Evolutionary conservation across 1,139 yeast genomes (phyloP).

Genomic region (Suhomyces coccinellae): DNA sequence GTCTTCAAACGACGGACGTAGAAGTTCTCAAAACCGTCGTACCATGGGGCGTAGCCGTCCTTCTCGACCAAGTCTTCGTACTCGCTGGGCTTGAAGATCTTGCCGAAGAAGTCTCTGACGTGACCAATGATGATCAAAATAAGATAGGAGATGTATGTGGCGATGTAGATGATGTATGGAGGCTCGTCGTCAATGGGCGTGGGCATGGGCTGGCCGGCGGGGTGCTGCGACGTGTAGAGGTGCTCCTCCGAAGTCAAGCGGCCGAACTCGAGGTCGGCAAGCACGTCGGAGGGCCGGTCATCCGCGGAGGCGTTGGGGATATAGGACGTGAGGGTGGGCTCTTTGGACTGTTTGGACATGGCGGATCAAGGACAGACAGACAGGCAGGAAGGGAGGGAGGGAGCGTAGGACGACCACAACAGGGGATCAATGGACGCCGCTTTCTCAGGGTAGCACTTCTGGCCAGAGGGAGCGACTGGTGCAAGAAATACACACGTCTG

Average conservation of each 20-base stretch:
- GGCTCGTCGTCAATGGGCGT: slow-evolving; percentile 81
- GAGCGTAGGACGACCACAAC: not conserved
- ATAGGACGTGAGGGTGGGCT: slow-evolving; percentile 8
- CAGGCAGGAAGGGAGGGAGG: not conserved
- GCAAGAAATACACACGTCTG: slow-evolving; percentile 1
- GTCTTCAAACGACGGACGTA: slow-evolving; percentile 88
- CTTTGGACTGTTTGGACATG: slow-evolving; percentile 1
- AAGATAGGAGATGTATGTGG: slow-evolving; percentile 83
- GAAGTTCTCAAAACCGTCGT: slow-evolving; percentile 89
- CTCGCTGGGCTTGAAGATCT: slow-evolving; percentile 63
- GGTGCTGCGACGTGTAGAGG: slow-evolving; percentile 54
- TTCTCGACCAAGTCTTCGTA: slow-evolving; percentile 69
- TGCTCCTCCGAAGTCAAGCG: slow-evolving; percentile 56
- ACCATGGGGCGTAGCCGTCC: slow-evolving; percentile 96
- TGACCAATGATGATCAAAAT: slow-evolving; percentile 87
- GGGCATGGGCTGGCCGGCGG: slow-evolving; percentile 54
- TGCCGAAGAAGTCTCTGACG: slow-evolving; percentile 83
- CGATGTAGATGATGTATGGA: slow-evolving; percentile 72
- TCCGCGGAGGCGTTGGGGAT: slow-evolving; percentile 56
- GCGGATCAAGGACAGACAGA: not conserved
- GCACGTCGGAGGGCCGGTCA: slow-evolving; percentile 47
- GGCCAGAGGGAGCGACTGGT: not conserved
- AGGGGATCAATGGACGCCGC: not conserved
- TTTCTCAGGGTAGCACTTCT: not conserved
- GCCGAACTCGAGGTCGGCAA: slow-evolving; percentile 67